Base-by-base conservation (phyloP, 495 filamentous ascomycete species). In the Xylaria curta region DNA sequence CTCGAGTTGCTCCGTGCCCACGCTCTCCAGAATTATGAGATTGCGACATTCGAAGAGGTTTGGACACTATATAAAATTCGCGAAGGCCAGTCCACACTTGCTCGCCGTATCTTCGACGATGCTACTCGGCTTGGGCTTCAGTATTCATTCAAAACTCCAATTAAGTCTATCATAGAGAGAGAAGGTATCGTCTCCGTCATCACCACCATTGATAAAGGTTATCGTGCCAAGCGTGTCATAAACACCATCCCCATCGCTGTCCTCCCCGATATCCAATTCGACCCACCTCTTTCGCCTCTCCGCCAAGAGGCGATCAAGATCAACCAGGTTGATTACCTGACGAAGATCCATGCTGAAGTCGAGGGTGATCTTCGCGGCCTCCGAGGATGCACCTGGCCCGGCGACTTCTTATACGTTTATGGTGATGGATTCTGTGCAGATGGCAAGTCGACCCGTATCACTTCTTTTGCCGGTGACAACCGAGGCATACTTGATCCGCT, bases 1-100 rank as follows among this genome's bases (percentile, higher is more conserved):
- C 70, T 75, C n/a, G 76, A 81, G 31, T 64, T 77, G 12, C 46
- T 81, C 12, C 79, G 75, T 31, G 78, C 74, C 72, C 75, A 74
- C 70, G 74, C 77, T 3, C 53, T 81, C 0, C 51, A 56, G 26
- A 47, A 73, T 31, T 74, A 69, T 1, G 49, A 75, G 28, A n/a
- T 33, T 7, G 53, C 71, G 1, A 36, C 17, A 12, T 69, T 64
- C 56, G 62, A 65, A 65, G 38, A 47, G 46, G 38, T 44, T 44
- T 65, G 62, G 38, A 60, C 71, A 4, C 73, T 68, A 0, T 82
- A 76, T 72, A 78, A 79, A 53, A 70, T 82, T 61, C 71, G 70
- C 26, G 69, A 68, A 12, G 80, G 80, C 5, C 78, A 80, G 46
- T 77, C 78, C 19, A 67, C 64, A 1, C 77, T 82, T 28, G 77